phyloP scores from a whole-genome alignment of 768 basidiomycete genomes.

The Termitomyces sp. region DNA sequence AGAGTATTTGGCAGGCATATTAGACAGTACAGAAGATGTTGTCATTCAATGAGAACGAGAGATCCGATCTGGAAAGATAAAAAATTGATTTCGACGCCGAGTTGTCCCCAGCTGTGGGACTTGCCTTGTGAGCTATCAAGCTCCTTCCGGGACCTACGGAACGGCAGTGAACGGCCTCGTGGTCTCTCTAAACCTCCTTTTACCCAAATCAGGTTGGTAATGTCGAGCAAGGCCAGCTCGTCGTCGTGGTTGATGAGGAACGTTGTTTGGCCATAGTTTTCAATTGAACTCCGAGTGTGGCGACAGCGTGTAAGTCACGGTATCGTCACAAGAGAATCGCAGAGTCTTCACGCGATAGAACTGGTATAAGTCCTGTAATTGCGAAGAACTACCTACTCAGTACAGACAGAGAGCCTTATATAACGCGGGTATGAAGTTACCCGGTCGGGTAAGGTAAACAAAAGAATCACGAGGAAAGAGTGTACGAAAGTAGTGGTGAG shows the following conservation, averaged over 20 bases:
- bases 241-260: constrained; percentile 23
- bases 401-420: too few relatives aligned
- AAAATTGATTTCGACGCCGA: not conserved
- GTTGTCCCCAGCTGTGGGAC: not conserved
- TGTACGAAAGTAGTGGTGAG: too few relatives aligned
- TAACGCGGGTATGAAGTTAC: too few relatives aligned
- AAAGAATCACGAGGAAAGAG: too few relatives aligned
- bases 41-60: not conserved
- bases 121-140: constrained; percentile 1
- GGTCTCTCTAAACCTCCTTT: not conserved
- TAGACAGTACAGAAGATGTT: not conserved
- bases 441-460: too few relatives aligned
- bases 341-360: too few relatives aligned
- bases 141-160: not conserved
- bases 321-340: too few relatives aligned
- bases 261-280: constrained; percentile 8
- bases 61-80: not conserved
- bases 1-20: constrained; percentile 68
- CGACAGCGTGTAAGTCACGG: too few relatives aligned
- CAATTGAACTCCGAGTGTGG: too few relatives aligned
- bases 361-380: too few relatives aligned
- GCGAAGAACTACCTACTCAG: too few relatives aligned
- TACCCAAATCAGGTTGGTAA: not conserved
- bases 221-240: constrained; percentile 15
- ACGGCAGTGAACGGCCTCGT: not conserved